phyloP scores from a whole-genome alignment of 169 alveolate genomes.

The Cryptosporidium meleagridis region DNA sequence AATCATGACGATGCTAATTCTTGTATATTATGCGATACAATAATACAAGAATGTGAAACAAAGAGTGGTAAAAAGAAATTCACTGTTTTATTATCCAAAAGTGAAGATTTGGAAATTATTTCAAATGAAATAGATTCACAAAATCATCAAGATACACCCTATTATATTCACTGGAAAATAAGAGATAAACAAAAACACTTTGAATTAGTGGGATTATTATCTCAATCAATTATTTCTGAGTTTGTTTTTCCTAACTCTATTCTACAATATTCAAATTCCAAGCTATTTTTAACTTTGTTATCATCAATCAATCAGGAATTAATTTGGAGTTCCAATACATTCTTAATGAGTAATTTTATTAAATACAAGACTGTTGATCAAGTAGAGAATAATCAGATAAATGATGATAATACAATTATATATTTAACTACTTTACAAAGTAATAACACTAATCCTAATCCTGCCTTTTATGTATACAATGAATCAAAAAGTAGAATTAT shows the following conservation, averaged over 20 bases:
- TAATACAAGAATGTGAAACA: constrained; percentile 19
- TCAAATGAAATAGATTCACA: neutral
- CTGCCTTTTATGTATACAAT: neutral
- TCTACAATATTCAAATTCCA: constrained; percentile 11
- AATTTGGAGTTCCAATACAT: constrained; percentile 13
- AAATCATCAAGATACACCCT: neutral
- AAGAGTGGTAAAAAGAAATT: neutral
- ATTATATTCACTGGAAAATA: constrained; percentile 2
- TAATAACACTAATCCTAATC: neutral
- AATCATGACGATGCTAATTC: neutral
- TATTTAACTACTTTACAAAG: neutral
- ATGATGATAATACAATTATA: neutral
- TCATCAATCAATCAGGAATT: neutral
- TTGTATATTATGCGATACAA: constrained; percentile 2
- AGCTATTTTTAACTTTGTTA: neutral
- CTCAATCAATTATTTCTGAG: neutral
- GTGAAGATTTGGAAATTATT: neutral
- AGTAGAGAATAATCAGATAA: neutral
- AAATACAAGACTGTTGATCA: neutral
- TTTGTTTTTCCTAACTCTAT: constrained; percentile 17
- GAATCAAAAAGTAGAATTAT: neutral
- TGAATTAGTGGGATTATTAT: constrained; percentile 26
- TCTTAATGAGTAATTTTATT: neutral
- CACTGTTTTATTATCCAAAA: neutral
- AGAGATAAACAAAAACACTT: constrained; percentile 10